Evolutionary conservation across 352 stramenopile species (phyloP), one percentile per base, ranked within the genome.

Genomic region (Phytophthora citrophthora): DNA sequence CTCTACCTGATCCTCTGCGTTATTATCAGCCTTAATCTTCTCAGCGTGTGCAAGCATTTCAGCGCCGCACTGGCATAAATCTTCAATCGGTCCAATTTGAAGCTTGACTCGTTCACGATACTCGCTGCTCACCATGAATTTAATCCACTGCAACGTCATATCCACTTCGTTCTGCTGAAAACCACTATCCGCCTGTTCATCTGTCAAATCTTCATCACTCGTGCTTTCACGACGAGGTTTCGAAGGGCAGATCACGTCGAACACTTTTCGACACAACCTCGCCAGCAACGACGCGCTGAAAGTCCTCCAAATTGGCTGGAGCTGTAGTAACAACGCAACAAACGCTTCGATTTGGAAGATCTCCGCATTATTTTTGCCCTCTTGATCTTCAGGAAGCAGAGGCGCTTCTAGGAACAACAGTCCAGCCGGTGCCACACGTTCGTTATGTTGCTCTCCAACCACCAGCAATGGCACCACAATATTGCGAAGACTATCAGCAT

Each of bases 41-140:
- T 83, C 70, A 0, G 58, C 68, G 13, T 65, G 56, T 10, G 50
- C 71, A 27, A 93, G 76, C 72, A 91, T 76, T 34, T 82, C 73
- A 23, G 82, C 82, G 4, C 82, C 84, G 12, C 69, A 79, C 43
- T 65, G 63, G 34, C 88, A 91, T 38, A 93, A 67, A 53, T 88
- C 75, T 49, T 91, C 79, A 56, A 90, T 68, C 4, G 79, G 77
- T 5, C 73, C 80, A 12, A 72, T 77, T 0, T 77, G 76, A 47
- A 89, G 86, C 75, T 83, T 86, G 38, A 90, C 54, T 38, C 67
- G 71, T 40, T 89, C 80, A 12, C 84, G 80, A 73, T 84, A 91
- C 27, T 88, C 79, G 54, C 88, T 89, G 44, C 77, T 79, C 18
- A 83, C 59, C 56, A 91, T 64, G 16, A 86, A 76, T 40, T 89